Base-by-base conservation (phyloP, 1,284 basidiomycete genomes). In the Erythrobasidium hasegawianum region DNA sequence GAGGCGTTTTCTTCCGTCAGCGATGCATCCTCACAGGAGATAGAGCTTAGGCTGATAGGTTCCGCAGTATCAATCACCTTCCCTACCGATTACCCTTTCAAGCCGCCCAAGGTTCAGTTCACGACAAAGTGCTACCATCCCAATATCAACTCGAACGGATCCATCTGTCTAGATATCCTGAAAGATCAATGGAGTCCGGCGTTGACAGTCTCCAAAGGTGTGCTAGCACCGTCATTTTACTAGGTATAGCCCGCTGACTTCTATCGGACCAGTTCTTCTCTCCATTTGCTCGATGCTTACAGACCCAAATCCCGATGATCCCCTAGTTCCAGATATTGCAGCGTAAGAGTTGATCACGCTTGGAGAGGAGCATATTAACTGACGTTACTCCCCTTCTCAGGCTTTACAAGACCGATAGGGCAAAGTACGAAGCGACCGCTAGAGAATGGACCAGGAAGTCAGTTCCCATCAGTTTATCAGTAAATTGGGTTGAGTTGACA, bases 81-180 rank as follows among this genome's bases (percentile, higher is more conserved):
- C 85, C 89, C 89, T 56, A 87, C 87, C 80, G 93, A 97, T 80
- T 97, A 97, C 82, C 93, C 93, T 45, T 96, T 97, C 87, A 96
- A 96, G 83, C 95, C 96, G 47, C 96, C 96, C 79, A 98, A 98
- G 85, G 92, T 98, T 80, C 89, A 88, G 81, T 98, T 99, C 81
- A 93, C 90, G 74, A 98, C 95, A 77, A 97, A 84, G 77, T 82
- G 82, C 77, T 93, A 92, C 79, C 92, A 95, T 79, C 90, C 90
- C 55, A 95, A 95, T 82, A 94, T 96, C 89, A 96, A 96, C 78
- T 88, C 89, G 71, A 95, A 96, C 76, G 96, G 96, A 56, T 94
- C 91, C 73, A 98, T 99, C 81, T 99, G 96, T 80, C 83, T 99
- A 74, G 96, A 74, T 64, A 75, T 74, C 56, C 68, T 75, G 26